Evolutionary conservation across 2,329 filamentous ascomycete species (phyloP).

Genomic region (Magnaporthiopsis rhizophila): DNA sequence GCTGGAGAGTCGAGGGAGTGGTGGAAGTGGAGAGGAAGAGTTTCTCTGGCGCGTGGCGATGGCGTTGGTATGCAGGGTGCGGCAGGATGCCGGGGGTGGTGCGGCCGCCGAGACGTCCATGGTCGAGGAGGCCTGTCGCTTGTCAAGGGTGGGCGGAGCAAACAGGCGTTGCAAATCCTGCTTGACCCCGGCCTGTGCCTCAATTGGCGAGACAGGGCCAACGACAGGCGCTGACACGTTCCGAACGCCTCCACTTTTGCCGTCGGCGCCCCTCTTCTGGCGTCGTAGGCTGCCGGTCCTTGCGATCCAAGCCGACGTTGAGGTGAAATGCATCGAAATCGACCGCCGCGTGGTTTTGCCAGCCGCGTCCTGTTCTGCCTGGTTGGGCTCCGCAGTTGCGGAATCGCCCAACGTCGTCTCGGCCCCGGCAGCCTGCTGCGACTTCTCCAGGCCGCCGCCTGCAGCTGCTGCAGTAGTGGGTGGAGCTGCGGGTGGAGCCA

Average conservation of each 20-base stretch:
- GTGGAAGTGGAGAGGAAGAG: slow-evolving; percentile 47
- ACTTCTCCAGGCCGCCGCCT: not conserved
- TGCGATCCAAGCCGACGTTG: slow-evolving; percentile 48
- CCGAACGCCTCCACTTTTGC: slow-evolving; percentile 35
- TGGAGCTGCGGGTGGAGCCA: slow-evolving; percentile 8
- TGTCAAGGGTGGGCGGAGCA: slow-evolving; percentile 12
- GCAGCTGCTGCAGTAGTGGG: slow-evolving; percentile 1
- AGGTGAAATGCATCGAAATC: slow-evolving; percentile 52
- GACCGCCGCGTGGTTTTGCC: slow-evolving; percentile 42
- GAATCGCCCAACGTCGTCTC: slow-evolving; percentile 1
- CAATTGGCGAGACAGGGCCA: slow-evolving; percentile 18
- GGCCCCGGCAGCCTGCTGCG: not conserved
- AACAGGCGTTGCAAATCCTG: slow-evolving; percentile 19
- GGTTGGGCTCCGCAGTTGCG: not conserved
- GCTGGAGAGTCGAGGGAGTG: slow-evolving; percentile 44
- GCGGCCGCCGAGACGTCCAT: slow-evolving; percentile 9
- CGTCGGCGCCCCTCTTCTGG: slow-evolving; percentile 37
- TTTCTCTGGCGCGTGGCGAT: slow-evolving; percentile 31
- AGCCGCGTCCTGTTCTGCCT: slow-evolving; percentile 29
- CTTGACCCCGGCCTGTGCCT: slow-evolving; percentile 17
- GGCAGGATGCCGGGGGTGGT: slow-evolving; percentile 12
- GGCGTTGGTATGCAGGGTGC: slow-evolving; percentile 3
- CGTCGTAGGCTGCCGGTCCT: slow-evolving; percentile 49
- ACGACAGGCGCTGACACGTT: slow-evolving; percentile 44
- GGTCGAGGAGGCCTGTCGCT: slow-evolving; percentile 5